Conservation (phyloP, 1,139 yeast species). For the Blastobotrys raffinosifermentans region DNA sequence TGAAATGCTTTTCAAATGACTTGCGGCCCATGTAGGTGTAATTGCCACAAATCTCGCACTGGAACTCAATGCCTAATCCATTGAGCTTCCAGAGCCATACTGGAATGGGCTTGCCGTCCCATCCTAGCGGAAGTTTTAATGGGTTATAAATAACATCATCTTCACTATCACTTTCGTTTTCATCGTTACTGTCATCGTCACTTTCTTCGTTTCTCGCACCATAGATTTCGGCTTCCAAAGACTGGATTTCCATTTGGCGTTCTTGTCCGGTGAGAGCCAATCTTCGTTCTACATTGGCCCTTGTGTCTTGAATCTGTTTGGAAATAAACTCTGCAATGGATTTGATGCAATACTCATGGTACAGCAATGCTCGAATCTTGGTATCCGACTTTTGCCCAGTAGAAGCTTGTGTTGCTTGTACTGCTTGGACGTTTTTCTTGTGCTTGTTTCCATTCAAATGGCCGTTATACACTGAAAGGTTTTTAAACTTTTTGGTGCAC, state of each 20-base stretch:
- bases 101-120: conserved; percentile 91
- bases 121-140: conserved; percentile 68
- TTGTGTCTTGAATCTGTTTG: conserved; percentile 45
- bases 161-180: conserved; percentile 24
- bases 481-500: conserved; percentile 62
- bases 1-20: conserved; percentile 69
- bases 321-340: conserved; percentile 35
- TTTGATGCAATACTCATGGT: conserved; percentile 36
- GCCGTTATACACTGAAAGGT: conserved; percentile 56
- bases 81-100: conserved; percentile 87
- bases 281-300: conserved; percentile 57
- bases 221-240: conserved; percentile 37
- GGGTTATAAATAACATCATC: conserved; percentile 33
- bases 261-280: conserved; percentile 73
- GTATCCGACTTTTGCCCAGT: conserved; percentile 2
- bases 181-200: conserved; percentile 20
- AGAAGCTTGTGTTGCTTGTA: conserved; percentile 10
- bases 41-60: conserved; percentile 88
- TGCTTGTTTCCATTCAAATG: conserved; percentile 80
- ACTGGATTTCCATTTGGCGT: conserved; percentile 48
- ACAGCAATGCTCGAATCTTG: conserved; percentile 17
- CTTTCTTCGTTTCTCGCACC: conserved; percentile 15
- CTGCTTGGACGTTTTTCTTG: conserved; percentile 39
- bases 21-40: conserved; percentile 66
- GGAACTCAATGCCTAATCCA: conserved; percentile 68